Conservation (phyloP, 1,284 basidiomycete genomes). For the Rhodotorula sp. region DNA sequence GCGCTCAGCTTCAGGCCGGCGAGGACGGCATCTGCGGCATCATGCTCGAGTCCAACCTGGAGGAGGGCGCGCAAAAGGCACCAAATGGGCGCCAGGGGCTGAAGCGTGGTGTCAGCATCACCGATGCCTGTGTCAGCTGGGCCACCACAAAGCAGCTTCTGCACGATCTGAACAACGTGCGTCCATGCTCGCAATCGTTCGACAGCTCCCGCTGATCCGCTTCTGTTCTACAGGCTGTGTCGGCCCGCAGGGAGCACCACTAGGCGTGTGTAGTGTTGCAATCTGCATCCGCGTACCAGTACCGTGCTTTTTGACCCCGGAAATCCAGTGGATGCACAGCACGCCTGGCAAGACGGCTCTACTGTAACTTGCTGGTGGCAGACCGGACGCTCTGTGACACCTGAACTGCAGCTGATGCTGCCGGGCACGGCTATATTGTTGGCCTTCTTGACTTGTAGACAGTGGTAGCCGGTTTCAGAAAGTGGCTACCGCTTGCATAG, state of each 20-base stretch:
- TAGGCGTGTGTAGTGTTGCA: not conserved
- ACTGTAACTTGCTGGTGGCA: too few relatives aligned
- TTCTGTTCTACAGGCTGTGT: conserved; percentile 6
- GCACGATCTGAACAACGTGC: conserved; percentile 48
- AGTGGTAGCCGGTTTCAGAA: too few relatives aligned
- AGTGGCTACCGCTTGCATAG: too few relatives aligned
- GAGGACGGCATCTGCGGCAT: conserved; percentile 84
- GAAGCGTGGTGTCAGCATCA: conserved; percentile 74
- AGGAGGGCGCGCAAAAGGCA: conserved; percentile 81
- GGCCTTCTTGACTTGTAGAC: too few relatives aligned
- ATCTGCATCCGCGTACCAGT: too few relatives aligned
- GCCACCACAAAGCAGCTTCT: conserved; percentile 62
- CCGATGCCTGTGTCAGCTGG: conserved; percentile 91
- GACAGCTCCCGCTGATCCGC: not conserved
- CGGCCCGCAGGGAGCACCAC: conserved; percentile 11
- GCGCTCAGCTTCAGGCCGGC: conserved; percentile 73
- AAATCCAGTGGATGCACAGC: too few relatives aligned
- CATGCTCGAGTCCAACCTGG: conserved; percentile 95
- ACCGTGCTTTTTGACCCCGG: too few relatives aligned
- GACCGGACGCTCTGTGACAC: too few relatives aligned
- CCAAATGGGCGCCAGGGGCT: conserved; percentile 64
- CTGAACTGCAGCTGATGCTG: too few relatives aligned
- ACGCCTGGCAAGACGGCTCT: too few relatives aligned
- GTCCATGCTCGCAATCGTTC: not conserved
- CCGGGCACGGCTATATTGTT: too few relatives aligned